Base-by-base conservation (phyloP, 768 basidiomycete species). In the Termitomyces sp. region DNA sequence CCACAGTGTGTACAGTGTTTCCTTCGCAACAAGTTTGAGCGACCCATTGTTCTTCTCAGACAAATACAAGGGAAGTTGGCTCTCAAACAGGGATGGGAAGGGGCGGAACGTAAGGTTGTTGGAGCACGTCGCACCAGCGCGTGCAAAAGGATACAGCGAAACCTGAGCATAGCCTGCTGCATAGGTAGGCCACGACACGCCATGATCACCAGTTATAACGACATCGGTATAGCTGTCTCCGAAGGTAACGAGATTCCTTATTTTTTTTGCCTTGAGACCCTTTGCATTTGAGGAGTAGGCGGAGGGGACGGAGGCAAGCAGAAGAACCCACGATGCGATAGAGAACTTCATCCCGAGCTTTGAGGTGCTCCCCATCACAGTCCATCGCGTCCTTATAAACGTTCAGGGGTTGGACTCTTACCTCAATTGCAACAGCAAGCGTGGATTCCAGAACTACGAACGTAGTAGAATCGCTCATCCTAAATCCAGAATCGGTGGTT, bases 171-270 rank as follows among this genome's bases (percentile, higher is more conserved):
- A 85, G 22, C 73, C 76, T 3, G 84, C 79, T 1, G 79, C 82
- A 60, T 84, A 87, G 0, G 79, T 74, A 1, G 87, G 86, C 87
- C 87, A 88, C 13, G 82, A 71, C 4, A 74, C 76, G 3, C 79
- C 81, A 9, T 76, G 76, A 56, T 78, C 75, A 0, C 74, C 74
- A 16, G 72, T 61, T 37, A 61, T 59, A 8, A 77, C 78, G 2
- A 81, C 68, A 59, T 88, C 86, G 0, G 84, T 84, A 64, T 85
- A 87, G 52, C 81, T 83, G 69, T 88, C 86, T 4, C 87, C 86
- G 58, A 88, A 89, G 0, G 85, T 86, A 55, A 85, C 86, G 15
- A 88, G 75, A 58, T 81, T 80, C 67, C 82, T 83, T 58, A 88
- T 85, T 61, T 84, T 82, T 6, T 73, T 73, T 0, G 74, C 70